Evolutionary conservation across 352 stramenopile species (phyloP).

Genomic region (Phytopythium oedochilum): DNA sequence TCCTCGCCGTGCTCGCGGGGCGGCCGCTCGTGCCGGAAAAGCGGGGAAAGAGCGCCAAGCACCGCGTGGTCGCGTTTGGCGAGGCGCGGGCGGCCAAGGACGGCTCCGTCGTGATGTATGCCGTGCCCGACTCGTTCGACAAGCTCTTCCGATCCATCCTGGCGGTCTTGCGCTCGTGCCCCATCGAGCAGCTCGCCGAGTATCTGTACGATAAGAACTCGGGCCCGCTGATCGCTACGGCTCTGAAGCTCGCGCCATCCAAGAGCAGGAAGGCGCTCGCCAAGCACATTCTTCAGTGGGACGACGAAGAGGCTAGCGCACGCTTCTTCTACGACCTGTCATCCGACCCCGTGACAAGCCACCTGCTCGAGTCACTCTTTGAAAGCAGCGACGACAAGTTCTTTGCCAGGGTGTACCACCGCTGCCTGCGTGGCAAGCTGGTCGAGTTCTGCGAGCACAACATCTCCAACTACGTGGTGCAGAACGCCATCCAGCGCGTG

Average conservation of each 20-base stretch:
- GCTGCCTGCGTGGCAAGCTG: slow-evolving; percentile 55
- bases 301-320: slow-evolving; percentile 43
- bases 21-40: slow-evolving; percentile 68
- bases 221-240: slow-evolving; percentile 59
- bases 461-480: slow-evolving; percentile 83
- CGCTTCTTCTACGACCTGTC: slow-evolving; percentile 66
- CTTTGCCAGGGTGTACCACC: slow-evolving; percentile 61
- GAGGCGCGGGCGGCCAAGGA: slow-evolving; percentile 34
- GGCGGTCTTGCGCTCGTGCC: slow-evolving; percentile 31
- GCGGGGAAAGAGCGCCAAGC: slow-evolving; percentile 78
- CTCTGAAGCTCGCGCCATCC: slow-evolving; percentile 49
- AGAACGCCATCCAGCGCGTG: slow-evolving; percentile 62
- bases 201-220: slow-evolving; percentile 74
- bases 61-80: slow-evolving; percentile 58
- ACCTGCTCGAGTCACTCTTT: slow-evolving; percentile 71
- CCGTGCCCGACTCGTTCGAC: slow-evolving; percentile 51
- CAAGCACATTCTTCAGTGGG: slow-evolving; percentile 66
- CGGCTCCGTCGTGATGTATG: slow-evolving; percentile 27
- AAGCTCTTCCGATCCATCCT: slow-evolving; percentile 61
- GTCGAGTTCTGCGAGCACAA: slow-evolving; percentile 66
- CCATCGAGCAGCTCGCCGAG: slow-evolving; percentile 42
- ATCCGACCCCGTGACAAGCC: slow-evolving; percentile 67
- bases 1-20: slow-evolving; percentile 60
- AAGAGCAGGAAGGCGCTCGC: slow-evolving; percentile 47
- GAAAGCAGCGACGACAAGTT: slow-evolving; percentile 52